These are phyloP conservation scores for Spergularia azorica DNA, from an alignment of 179 eudicot species.

Conservation along the genomic window DNA sequence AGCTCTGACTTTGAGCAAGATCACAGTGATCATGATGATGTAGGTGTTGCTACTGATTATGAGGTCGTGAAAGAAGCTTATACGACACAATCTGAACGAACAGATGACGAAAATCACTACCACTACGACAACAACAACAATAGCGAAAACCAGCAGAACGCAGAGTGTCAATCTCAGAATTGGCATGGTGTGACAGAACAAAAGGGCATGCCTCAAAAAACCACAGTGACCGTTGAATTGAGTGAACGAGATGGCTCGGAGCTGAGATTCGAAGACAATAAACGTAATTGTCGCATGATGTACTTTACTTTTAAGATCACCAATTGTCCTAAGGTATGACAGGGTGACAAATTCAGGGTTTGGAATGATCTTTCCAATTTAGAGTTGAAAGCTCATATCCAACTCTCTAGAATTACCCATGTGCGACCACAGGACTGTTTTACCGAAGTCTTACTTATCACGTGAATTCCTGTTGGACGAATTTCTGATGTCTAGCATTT, in stretches of 20 bases:
- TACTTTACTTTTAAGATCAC: background rate
- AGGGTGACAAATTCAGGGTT: no score
- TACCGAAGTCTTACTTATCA: background rate
- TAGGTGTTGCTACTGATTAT: no score
- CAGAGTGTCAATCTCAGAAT: background rate
- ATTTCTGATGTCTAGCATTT: background rate
- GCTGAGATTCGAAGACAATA: background rate
- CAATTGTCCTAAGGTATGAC: no score
- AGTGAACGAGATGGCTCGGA: background rate
- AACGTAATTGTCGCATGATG: background rate
- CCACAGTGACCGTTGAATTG: background rate
- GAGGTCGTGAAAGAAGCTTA: conserved; percentile 16
- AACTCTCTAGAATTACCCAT: no score
- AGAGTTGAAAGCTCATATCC: no score
- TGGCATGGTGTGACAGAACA: background rate
- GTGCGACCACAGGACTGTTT: no score
- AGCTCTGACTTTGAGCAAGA: conserved; percentile 29
- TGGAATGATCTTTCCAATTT: no score
- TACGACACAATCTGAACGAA: conserved; percentile 22
- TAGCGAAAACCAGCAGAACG: no score
- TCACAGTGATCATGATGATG: conserved; percentile 19
- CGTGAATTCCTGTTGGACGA: background rate
- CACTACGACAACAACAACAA: no score
- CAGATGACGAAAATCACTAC: background rate
- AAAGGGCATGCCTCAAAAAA: background rate